Evolutionary conservation across 2,329 filamentous ascomycete species (phyloP).

Genomic region (Neurospora sp.): DNA sequence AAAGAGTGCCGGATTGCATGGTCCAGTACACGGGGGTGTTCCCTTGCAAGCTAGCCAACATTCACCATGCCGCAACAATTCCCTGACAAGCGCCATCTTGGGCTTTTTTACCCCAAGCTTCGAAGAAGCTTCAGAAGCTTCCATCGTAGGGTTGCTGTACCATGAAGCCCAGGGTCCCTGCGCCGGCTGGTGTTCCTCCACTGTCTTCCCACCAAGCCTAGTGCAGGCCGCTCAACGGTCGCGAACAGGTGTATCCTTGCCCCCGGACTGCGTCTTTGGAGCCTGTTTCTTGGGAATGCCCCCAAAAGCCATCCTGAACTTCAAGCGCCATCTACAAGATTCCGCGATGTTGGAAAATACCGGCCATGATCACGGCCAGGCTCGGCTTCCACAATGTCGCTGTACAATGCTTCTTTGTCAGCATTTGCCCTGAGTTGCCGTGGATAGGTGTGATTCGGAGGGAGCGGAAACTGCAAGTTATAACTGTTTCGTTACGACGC

Average conservation of each 20-base stretch:
- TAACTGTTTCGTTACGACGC: neutral
- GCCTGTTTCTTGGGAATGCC: neutral
- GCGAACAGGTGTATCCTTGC: neutral
- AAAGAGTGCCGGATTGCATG: neutral
- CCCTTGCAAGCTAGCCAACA: neutral
- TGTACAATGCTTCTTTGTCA: neutral
- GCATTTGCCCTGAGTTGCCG: neutral
- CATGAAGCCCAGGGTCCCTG: neutral
- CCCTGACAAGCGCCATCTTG: neutral
- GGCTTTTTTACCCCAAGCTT: neutral
- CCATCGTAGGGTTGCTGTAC: neutral
- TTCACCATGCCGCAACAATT: neutral
- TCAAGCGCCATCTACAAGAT: neutral
- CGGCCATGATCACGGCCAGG: neutral
- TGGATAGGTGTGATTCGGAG: neutral
- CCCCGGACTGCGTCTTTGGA: neutral
- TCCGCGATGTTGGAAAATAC: neutral
- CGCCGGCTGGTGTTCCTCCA: neutral
- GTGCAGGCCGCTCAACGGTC: neutral
- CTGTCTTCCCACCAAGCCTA: neutral
- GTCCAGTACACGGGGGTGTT: neutral
- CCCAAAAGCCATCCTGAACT: neutral
- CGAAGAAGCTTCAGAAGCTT: neutral
- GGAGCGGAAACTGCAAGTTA: neutral
- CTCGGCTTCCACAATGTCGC: neutral